Evolutionary conservation across 129 eudicot species (phyloP), one percentile per base, ranked within the genome.

Genomic region (Flaveria linearis): DNA sequence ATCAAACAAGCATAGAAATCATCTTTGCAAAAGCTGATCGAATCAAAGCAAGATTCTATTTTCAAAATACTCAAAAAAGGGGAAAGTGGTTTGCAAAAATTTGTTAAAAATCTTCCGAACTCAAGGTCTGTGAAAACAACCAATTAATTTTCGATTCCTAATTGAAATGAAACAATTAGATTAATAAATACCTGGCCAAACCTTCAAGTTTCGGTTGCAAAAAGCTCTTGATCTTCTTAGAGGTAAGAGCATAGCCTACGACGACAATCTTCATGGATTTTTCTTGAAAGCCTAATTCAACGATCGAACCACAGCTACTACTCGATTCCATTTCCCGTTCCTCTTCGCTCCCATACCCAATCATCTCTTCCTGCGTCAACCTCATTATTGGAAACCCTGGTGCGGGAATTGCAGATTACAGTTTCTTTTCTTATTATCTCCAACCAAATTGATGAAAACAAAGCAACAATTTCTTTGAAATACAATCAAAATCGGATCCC

Each of bases 171-270:
- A 46, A 3, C 13, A 1, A 72, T 5, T 13, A 72, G 43, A 58
- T 42, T 17, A 5, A 23, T 25, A 41, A 26, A 42, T 89, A 92
- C 98, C 96, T 88, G 33, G 98, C 98, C 64, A 93, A 78, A 70
- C 92, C 86, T 82, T 90, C 87, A 80, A 93, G 83, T 71, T 93
- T 93, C 41, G 98, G 98, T 75, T 93, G 91, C 81, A 93, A 83
- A 75, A 93, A 93, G 91, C 98, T 93, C 83, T 88, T 90, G 72
- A 79, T 81, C 83, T 93, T 93, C 90, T 93, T 93, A 43, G 92
- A 86, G 14, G 98, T 93, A 43, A 93, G 95, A 68, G 96, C 98
- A 74, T 93, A 93, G n/a, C 98, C 96, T 10, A 93, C 98, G 43
- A 90, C 93, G n/a, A 92, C 88, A 41, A 88, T 91, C 14, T 82